These are phyloP conservation scores for Ceratobasidium sp. DNA, from an alignment of 1,284 basidiomycete species.

Conservation along the genomic window DNA sequence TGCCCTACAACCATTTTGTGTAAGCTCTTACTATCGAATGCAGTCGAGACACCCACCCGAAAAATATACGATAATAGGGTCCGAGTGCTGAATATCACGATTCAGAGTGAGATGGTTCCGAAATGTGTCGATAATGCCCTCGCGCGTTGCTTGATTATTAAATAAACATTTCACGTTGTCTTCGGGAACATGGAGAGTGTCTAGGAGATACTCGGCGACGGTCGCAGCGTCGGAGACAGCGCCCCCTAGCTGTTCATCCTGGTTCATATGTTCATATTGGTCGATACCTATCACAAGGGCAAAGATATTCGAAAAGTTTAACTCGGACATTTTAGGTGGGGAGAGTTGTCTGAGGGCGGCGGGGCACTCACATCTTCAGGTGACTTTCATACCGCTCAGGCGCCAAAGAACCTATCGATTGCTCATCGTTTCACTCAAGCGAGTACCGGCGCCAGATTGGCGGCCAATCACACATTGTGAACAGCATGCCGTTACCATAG, in stretches of 20 bases:
- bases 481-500: background rate
- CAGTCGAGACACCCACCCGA: background rate
- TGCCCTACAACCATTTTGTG: background rate
- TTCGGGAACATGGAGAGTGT: background rate
- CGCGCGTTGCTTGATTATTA: slow-evolving; percentile 21
- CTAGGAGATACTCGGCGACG: background rate
- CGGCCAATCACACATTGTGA: background rate
- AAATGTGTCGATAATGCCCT: slow-evolving; percentile 19
- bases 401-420: background rate
- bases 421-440: background rate
- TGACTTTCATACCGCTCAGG: background rate
- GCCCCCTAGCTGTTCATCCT: no score
- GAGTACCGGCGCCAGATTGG: background rate
- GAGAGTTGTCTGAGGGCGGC: no score
- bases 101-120: slow-evolving; percentile 5
- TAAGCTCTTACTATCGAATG: background rate
- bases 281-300: slow-evolving; percentile 23
- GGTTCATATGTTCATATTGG: no score
- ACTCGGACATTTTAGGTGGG: background rate
- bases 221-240: background rate
- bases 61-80: slow-evolving; percentile 27
- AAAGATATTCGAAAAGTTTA: slow-evolving; percentile 1
- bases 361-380: background rate
- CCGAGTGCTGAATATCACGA: background rate
- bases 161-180: background rate